phyloP scores from a whole-genome alignment of 495 filamentous ascomycete genomes.

The Ascodesmis nigricans region DNA sequence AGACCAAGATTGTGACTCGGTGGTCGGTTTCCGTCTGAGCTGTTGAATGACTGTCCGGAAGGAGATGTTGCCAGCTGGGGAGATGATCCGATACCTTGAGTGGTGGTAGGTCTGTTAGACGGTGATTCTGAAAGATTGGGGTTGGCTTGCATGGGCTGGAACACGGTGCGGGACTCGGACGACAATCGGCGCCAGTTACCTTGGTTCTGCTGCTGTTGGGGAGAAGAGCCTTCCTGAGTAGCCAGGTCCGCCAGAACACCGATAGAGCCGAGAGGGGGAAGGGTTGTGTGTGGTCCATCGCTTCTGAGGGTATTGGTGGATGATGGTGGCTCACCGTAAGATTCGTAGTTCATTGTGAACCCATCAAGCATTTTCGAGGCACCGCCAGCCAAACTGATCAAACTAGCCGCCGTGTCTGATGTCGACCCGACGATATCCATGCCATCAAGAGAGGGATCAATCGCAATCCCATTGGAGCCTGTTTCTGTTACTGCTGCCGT shows the following conservation, averaged over 20 bases:
- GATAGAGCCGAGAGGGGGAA: constrained; percentile 19
- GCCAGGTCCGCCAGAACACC: constrained; percentile 21
- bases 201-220: constrained; percentile 13
- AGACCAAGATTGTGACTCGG: constrained; percentile 15
- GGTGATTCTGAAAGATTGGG: constrained; percentile 14
- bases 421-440: too few relatives aligned
- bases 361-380: constrained; percentile 17
- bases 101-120: constrained; percentile 16
- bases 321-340: constrained; percentile 8
- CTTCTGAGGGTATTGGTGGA: constrained; percentile 7
- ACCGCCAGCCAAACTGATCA: constrained; percentile 17
- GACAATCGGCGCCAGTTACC: constrained; percentile 9
- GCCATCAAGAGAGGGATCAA: too few relatives aligned
- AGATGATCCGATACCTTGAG: constrained; percentile 16
- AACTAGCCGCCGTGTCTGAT: constrained; percentile 13
- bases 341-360: constrained; percentile 9
- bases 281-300: constrained; percentile 16
- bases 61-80: constrained; percentile 11
- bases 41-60: constrained; percentile 9
- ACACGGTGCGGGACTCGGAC: constrained; percentile 14
- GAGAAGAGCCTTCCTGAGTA: constrained; percentile 12
- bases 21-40: constrained; percentile 17
- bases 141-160: constrained; percentile 12
- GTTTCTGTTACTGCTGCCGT: too few relatives aligned
- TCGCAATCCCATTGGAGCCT: too few relatives aligned